Percentiles rank a stretch among this genome's conserved stretches.
Conservation (phyloP, 2,329 filamentous ascomycete species). For the Xylariaceae sp. region DNA sequence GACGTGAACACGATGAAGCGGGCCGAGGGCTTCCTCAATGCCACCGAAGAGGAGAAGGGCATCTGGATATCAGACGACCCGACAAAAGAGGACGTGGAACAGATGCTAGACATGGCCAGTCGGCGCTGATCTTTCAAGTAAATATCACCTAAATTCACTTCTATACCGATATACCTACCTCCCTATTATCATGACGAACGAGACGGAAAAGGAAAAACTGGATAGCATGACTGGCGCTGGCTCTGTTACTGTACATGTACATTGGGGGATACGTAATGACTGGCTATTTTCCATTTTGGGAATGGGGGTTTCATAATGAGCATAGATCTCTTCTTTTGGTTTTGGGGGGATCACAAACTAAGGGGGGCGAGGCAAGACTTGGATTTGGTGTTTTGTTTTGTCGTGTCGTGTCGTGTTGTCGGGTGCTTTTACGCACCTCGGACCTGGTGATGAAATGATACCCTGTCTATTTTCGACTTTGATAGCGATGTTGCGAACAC, state of each 20-base stretch:
- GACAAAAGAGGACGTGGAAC: constrained; percentile 60
- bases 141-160: constrained; percentile 19
- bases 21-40: constrained; percentile 79
- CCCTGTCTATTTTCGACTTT: constrained; percentile 25
- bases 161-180: constrained; percentile 21
- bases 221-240: constrained; percentile 31
- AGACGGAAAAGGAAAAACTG: constrained; percentile 23
- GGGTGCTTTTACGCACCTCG: constrained; percentile 16
- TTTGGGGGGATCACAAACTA: neutral
- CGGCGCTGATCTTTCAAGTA: constrained; percentile 33
- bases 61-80: constrained; percentile 78
- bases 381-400: constrained; percentile 16
- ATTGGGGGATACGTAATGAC: constrained; percentile 25
- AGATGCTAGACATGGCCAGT: constrained; percentile 57
- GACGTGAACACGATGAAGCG: constrained; percentile 88
- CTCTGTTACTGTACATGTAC: constrained; percentile 15
- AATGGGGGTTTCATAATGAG: neutral
- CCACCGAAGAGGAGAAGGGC: constrained; percentile 85
- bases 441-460: constrained; percentile 22
- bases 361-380: neutral
- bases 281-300: constrained; percentile 11
- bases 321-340: neutral
- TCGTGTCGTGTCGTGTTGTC: constrained; percentile 18
- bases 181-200: constrained; percentile 25
- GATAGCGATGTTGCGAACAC: constrained; percentile 13